Conservation (phyloP, 768 basidiomycete species). For the Lentinus brumalis region DNA sequence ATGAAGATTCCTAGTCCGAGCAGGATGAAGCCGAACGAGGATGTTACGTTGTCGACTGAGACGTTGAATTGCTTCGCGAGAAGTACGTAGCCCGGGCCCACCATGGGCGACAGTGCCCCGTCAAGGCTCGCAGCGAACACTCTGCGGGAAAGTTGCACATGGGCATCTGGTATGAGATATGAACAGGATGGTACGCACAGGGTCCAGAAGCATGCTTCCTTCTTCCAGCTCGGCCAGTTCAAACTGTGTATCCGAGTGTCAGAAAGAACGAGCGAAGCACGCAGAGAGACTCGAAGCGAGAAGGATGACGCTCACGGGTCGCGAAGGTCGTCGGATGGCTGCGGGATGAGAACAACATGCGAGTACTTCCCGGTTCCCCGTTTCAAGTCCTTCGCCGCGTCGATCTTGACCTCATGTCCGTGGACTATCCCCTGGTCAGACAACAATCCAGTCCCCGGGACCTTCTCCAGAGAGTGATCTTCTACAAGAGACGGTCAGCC, state of each 20-base stretch:
- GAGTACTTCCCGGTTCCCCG: conserved; percentile 39
- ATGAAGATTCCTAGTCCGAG: conserved; percentile 46
- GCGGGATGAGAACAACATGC: conserved; percentile 44
- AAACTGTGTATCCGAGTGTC: conserved; percentile 13
- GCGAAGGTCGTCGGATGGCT: conserved; percentile 45
- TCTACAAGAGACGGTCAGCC: conserved; percentile 24
- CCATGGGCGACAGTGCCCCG: conserved; percentile 46
- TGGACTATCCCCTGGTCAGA: conserved; percentile 41
- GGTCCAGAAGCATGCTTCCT: conserved; percentile 49
- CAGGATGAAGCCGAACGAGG: conserved; percentile 44
- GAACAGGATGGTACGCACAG: conserved; percentile 29
- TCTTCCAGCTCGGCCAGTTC: conserved; percentile 49
- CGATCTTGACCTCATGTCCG: conserved; percentile 37
- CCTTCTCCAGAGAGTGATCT: conserved; percentile 38
- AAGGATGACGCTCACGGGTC: conserved; percentile 37
- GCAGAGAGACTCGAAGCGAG: background rate
- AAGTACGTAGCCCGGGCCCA: conserved; percentile 44
- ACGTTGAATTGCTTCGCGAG: conserved; percentile 44
- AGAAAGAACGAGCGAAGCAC: background rate
- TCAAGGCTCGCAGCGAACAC: conserved; percentile 44
- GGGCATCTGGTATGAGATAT: no score
- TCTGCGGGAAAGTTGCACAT: conserved; percentile 21
- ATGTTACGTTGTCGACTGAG: conserved; percentile 44
- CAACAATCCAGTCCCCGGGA: conserved; percentile 45
- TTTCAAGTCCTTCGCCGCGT: conserved; percentile 38